These are phyloP conservation scores for Ceraceosorus guamensis DNA, from an alignment of 1,284 basidiomycete genomes.

Conservation along the genomic window DNA sequence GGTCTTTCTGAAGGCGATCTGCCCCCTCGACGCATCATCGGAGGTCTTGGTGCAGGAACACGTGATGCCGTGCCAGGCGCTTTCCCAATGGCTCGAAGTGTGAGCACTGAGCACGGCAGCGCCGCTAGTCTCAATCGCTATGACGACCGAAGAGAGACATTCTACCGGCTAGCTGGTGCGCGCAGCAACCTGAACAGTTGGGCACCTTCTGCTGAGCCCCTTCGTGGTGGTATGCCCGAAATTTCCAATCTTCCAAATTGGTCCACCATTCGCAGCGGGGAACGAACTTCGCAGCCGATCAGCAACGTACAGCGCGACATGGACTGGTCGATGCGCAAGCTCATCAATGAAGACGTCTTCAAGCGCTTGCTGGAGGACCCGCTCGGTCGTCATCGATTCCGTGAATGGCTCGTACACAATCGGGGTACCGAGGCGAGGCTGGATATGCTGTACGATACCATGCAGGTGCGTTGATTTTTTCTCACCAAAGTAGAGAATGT, in stretches of 20 bases:
- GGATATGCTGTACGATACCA: conserved; percentile 11
- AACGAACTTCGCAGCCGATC: conserved; percentile 10
- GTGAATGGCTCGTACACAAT: conserved; percentile 12
- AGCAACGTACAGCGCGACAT: conserved; percentile 11
- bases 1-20: not conserved
- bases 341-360: conserved; percentile 22
- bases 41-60: not conserved
- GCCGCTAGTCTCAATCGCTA: too few relatives aligned
- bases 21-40: not conserved
- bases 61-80: not conserved
- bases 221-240: not conserved
- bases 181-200: conserved; percentile 5
- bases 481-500: not conserved
- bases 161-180: conserved; percentile 5
- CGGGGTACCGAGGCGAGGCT: conserved; percentile 6
- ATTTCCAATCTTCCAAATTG: conserved; percentile 5
- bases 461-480: not conserved
- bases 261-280: not conserved
- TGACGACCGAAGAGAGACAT: not conserved
- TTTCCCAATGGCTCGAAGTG: too few relatives aligned
- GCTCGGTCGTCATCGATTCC: conserved; percentile 23
- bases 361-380: conserved; percentile 18
- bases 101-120: not conserved
- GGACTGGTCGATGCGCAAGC: conserved; percentile 14
- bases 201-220: conserved; percentile 6